These are phyloP conservation scores for Eutrema japonicum DNA, from an alignment of 345 rosid genomes.

Conservation along the genomic window DNA sequence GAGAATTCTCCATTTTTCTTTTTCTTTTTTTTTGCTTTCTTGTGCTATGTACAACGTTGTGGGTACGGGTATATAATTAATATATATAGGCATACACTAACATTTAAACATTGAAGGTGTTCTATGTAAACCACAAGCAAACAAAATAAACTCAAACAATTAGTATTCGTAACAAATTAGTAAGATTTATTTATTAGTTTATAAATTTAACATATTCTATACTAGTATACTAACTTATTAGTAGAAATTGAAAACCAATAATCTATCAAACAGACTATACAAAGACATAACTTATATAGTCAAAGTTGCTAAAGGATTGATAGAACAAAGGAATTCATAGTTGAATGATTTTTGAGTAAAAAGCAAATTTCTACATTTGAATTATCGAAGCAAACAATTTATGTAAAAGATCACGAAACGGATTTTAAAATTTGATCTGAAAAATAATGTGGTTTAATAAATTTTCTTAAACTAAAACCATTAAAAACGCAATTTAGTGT, in stretches of 20 bases:
- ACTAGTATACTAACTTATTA: not conserved
- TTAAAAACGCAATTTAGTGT: not conserved
- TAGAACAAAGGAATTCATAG: not conserved
- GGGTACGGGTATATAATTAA: constrained; percentile 46
- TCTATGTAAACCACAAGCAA: constrained; percentile 18
- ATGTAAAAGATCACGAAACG: not conserved
- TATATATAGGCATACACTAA: not conserved
- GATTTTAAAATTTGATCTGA: not conserved
- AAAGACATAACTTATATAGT: not conserved
- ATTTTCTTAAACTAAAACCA: not conserved
- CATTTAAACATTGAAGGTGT: not conserved
- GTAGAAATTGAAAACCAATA: not conserved
- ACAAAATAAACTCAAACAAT: not conserved
- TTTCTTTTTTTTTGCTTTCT: not conserved
- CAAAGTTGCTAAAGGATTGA: not conserved
- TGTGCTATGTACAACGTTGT: constrained; percentile 37
- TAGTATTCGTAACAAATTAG: not conserved
- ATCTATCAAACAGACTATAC: not conserved
- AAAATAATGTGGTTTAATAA: not conserved
- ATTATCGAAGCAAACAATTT: not conserved
- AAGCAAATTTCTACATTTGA: not conserved
- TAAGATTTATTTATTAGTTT: not conserved
- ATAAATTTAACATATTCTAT: not conserved
- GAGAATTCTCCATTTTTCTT: constrained; percentile 31
- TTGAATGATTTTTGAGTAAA: not conserved